These are phyloP conservation scores for Furcasterigmium sp. DNA, from an alignment of 2,329 filamentous ascomycete species.

Conservation along the genomic window DNA sequence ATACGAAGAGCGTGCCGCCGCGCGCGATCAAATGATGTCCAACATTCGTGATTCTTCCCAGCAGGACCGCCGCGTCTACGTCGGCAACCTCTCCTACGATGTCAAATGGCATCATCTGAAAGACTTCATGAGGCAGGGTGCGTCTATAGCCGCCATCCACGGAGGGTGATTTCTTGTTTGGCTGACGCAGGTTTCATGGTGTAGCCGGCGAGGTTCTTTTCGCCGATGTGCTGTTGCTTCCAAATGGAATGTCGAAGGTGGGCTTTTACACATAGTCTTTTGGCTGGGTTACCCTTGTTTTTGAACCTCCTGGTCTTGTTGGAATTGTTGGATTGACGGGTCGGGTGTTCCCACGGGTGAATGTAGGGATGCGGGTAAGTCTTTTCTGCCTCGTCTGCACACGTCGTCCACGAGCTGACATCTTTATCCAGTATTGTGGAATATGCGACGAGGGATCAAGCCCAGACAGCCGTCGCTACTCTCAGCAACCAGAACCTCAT, in stretches of 20 bases:
- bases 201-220: constrained; percentile 98
- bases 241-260: constrained; percentile 99
- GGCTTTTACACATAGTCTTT: constrained; percentile 84
- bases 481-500: constrained; percentile 99
- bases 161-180: constrained; percentile 30
- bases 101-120: constrained; percentile 99
- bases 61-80: constrained; percentile 98
- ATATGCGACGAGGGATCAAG: constrained; percentile 99
- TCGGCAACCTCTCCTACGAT: constrained; percentile 98
- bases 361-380: constrained; percentile 99
- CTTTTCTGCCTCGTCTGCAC: constrained; percentile 1
- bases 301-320: constrained; percentile 61
- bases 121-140: constrained; percentile 99
- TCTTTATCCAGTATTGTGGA: constrained; percentile 83
- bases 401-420: not conserved
- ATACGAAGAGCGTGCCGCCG: constrained; percentile 76
- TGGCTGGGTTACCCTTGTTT: constrained; percentile 75
- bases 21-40: constrained; percentile 95
- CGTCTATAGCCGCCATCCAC: constrained; percentile 26
- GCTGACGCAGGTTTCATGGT: constrained; percentile 13
- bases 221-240: constrained; percentile 98
- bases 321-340: constrained; percentile 99
- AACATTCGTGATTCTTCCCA: constrained; percentile 91
- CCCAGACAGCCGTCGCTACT: constrained; percentile 92
- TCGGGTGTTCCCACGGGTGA: constrained; percentile 79